A percentile compares a stretch with the other conserved stretches of the same genome.
Evolutionary conservation across 2,329 filamentous ascomycete genomes (phyloP).

Genomic region (Apiospora aurea): DNA sequence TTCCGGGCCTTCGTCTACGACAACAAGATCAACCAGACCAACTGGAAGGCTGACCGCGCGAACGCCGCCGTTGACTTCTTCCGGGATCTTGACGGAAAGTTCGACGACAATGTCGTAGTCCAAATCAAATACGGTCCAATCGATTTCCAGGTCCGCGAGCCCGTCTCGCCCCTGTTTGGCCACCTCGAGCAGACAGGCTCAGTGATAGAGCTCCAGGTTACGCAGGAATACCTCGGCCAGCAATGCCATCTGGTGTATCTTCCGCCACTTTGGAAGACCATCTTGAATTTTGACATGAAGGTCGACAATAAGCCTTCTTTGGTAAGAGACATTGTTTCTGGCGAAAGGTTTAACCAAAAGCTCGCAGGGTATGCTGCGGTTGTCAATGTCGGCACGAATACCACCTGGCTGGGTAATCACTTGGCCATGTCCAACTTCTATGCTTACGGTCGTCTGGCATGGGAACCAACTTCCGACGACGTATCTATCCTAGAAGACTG

Average conservation of each 20-base stretch:
- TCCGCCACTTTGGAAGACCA: conserved; percentile 71
- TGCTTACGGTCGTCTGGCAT: conserved; percentile 71
- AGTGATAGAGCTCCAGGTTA: conserved; percentile 71
- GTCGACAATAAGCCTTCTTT: conserved; percentile 62
- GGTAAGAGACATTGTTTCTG: conserved; percentile 67
- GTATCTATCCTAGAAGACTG: conserved; percentile 66
- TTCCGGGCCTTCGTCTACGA: conserved; percentile 79
- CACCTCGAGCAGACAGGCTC: conserved; percentile 51
- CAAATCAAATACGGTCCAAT: conserved; percentile 80
- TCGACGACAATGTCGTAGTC: conserved; percentile 74
- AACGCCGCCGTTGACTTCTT: conserved; percentile 76
- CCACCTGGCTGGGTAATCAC: conserved; percentile 74
- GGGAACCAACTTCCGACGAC: conserved; percentile 62
- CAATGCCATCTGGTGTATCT: conserved; percentile 74
- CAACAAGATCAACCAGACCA: conserved; percentile 57
- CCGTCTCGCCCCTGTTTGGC: conserved; percentile 69
- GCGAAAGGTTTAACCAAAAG: conserved; percentile 62
- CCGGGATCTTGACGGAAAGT: conserved; percentile 66
- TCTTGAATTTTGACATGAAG: conserved; percentile 72
- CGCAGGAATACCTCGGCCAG: conserved; percentile 76
- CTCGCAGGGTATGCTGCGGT: conserved; percentile 71
- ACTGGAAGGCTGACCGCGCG: conserved; percentile 73
- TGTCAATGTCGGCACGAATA: conserved; percentile 70
- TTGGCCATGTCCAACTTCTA: conserved; percentile 76
- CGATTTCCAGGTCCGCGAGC: conserved; percentile 76